Evolutionary conservation across 768 basidiomycete genomes (phyloP).

Genomic region (Mycena albidolilacea): DNA sequence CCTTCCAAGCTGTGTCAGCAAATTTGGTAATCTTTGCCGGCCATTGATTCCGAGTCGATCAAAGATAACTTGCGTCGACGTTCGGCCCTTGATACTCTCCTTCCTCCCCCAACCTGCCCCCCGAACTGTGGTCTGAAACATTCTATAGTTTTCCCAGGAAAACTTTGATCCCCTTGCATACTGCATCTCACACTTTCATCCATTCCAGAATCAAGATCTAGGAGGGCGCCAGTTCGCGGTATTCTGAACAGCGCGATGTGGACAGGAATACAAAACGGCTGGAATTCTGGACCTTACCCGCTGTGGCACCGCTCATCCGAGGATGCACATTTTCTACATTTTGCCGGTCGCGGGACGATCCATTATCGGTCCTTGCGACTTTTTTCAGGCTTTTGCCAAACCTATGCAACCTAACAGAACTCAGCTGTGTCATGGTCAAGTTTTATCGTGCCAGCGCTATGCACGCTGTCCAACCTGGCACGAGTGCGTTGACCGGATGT

Average conservation of each 20-base stretch:
- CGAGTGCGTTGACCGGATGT: neutral
- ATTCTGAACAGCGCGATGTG: too few relatives aligned
- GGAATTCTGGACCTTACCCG: conserved; percentile 6
- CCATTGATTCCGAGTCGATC: too few relatives aligned
- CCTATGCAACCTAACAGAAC: neutral
- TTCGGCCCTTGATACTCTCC: too few relatives aligned
- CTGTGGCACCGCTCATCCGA: conserved; percentile 2
- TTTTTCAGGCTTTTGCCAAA: too few relatives aligned
- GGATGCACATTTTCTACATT: neutral
- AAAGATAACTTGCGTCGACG: too few relatives aligned
- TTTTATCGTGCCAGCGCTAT: neutral
- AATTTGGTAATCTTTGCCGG: too few relatives aligned
- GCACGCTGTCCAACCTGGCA: neutral
- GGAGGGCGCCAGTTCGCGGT: too few relatives aligned
- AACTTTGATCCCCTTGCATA: neutral
- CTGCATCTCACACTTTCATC: conserved; percentile 1
- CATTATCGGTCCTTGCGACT: too few relatives aligned
- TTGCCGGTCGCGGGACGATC: too few relatives aligned
- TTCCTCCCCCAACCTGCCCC: too few relatives aligned
- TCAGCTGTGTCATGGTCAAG: neutral
- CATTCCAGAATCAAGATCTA: conserved; percentile 1
- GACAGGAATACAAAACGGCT: neutral
- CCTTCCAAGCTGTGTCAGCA: too few relatives aligned
- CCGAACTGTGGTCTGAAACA: neutral
- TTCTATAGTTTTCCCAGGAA: neutral